Conservation (phyloP, 2,329 filamentous ascomycete genomes). For the Lachnellula arida region DNA sequence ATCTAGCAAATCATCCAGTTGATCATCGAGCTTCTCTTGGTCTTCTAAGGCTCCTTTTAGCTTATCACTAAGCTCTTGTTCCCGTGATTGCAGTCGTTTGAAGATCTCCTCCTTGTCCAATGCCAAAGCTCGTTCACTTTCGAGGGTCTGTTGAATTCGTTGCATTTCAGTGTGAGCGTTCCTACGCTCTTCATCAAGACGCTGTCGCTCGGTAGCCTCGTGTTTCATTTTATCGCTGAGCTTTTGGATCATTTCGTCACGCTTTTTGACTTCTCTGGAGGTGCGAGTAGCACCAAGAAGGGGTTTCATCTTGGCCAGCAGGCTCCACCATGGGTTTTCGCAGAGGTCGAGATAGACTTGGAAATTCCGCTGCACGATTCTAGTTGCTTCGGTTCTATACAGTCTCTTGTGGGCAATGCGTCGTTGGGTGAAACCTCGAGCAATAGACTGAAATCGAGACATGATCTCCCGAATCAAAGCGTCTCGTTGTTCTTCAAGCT, state of each 20-base stretch:
- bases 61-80: conserved; percentile 88
- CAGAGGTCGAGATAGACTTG: conserved; percentile 85
- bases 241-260: conserved; percentile 87
- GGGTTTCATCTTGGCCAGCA: conserved; percentile 93
- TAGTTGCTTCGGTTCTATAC: conserved; percentile 89
- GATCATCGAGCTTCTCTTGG: conserved; percentile 88
- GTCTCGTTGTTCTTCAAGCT: conserved; percentile 94
- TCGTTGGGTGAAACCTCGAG: conserved; percentile 83
- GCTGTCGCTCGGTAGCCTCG: conserved; percentile 69
- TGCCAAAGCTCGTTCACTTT: conserved; percentile 91
- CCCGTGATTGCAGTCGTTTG: conserved; percentile 87
- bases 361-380: conserved; percentile 93
- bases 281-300: conserved; percentile 88
- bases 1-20: conserved; percentile 81
- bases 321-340: conserved; percentile 94
- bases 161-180: conserved; percentile 83
- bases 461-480: conserved; percentile 91
- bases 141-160: conserved; percentile 86
- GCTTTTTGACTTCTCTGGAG: conserved; percentile 87
- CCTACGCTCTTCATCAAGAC: conserved; percentile 84
- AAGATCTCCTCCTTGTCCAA: conserved; percentile 99
- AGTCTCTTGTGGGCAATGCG: conserved; percentile 87
- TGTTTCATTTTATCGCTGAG: conserved; percentile 78
- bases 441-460: conserved; percentile 85
- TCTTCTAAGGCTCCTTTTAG: conserved; percentile 88